Evolutionary conservation across 345 rosid species (phyloP), one percentile per base, ranked within the genome.

Genomic region (Mangifera indica): DNA sequence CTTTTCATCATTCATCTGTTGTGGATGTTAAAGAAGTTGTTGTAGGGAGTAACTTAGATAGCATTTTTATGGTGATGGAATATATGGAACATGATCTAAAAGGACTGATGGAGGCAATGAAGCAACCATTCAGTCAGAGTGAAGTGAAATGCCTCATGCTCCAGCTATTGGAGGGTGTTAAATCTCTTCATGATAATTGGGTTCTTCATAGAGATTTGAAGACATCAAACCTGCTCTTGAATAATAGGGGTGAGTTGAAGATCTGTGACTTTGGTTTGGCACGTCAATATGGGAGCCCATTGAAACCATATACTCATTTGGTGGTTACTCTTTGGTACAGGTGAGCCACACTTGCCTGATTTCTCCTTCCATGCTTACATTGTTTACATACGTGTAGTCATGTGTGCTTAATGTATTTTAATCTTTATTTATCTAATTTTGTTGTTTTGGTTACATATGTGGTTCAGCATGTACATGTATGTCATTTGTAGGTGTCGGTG

Each of bases 271-370:
- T 95, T 78, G 99, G 99, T 67, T 81, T 95, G 91, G 94, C 99
- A 74, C 93, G 99, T 71, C 99, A 95, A 68, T 95, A 95, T 81
- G 99, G 99, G 49, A 92, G 90, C 77, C 99, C 97, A 42, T 78
- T 95, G 80, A 95, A 95, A 75, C 98, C 97, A 1, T 95, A 95
- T 82, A 95, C 99, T 80, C 98, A 91, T 75, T 84, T 95, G 88
- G 99, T 95, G 80, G 99, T 95, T 72, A 93, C 99, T 25, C 97
- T 95, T 76, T 95, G 99, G 99, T 95, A 95, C 93, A 95, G 99
- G 99, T 95, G 71, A 78, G 87, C 68, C 51, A 61, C 56, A 69
- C 25, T n/a, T 54, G 20, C 44, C 46, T 57, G 58, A 11, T 26
- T 24, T 44, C 37, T 44, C 45, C 58, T 69, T 53, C 21, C 12